Percentiles rank a stretch among this genome's conserved stretches.
These are phyloP conservation scores for Ogataea thermomethanolica DNA, from an alignment of 805 yeast species.

Conservation along the genomic window DNA sequence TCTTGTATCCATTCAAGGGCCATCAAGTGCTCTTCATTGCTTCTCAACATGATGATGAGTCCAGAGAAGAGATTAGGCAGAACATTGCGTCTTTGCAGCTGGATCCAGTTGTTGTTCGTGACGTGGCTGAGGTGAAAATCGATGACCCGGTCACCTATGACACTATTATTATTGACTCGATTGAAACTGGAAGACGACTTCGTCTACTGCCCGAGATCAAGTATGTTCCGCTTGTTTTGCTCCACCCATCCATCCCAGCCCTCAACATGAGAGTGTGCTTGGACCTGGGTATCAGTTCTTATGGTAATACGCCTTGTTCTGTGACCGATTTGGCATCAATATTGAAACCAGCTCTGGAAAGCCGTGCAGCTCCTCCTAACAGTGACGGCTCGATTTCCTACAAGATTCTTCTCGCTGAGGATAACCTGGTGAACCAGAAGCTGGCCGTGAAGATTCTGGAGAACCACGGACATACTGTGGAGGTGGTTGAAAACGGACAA, in stretches of 20 bases:
- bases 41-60: conserved; percentile 53
- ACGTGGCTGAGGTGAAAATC: conserved; percentile 55
- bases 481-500: conserved; percentile 81
- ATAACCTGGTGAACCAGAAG: conserved; percentile 82
- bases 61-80: conserved; percentile 47
- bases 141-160: conserved; percentile 62
- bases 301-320: conserved; percentile 86
- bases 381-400: conserved; percentile 75
- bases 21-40: conserved; percentile 71
- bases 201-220: conserved; percentile 73
- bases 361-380: conserved; percentile 74
- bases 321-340: conserved; percentile 79
- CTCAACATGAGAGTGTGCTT: conserved; percentile 78
- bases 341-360: conserved; percentile 79
- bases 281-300: conserved; percentile 82
- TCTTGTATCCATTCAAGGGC: conserved; percentile 63
- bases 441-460: conserved; percentile 81
- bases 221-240: conserved; percentile 77
- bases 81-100: conserved; percentile 55
- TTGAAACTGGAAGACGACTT: conserved; percentile 68
- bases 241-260: conserved; percentile 72
- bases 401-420: conserved; percentile 78
- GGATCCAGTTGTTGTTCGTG: conserved; percentile 52
- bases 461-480: conserved; percentile 80
- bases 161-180: conserved; percentile 76